phyloP scores from a whole-genome alignment of 441 rosid genomes.

The Sinapis alba region DNA sequence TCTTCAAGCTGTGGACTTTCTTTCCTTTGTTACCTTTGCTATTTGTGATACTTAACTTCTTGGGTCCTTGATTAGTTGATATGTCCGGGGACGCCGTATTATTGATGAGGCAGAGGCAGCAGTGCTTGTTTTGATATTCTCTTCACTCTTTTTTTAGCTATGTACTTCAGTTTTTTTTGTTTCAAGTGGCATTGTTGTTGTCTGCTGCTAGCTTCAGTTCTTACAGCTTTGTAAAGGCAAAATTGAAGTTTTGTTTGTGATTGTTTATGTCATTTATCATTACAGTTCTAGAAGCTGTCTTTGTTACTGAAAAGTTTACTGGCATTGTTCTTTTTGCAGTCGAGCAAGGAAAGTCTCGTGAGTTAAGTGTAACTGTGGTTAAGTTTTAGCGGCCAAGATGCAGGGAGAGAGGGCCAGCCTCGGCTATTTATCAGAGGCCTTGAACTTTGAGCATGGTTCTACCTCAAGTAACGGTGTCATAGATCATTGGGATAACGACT shows the following conservation, averaged over 20 bases:
- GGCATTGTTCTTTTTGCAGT: slow-evolving; percentile 27
- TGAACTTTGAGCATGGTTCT: slow-evolving; percentile 72
- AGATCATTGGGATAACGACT: slow-evolving; percentile 66
- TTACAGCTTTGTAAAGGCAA: too few relatives aligned
- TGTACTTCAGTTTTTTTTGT: slow-evolving; percentile 1
- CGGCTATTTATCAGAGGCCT: slow-evolving; percentile 64
- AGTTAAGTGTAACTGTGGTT: background rate
- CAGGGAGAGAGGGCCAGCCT: slow-evolving; percentile 85
- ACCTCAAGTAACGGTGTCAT: slow-evolving; percentile 60
- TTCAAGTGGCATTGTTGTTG: slow-evolving; percentile 5
- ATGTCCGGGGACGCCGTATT: background rate
- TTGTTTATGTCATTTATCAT: background rate
- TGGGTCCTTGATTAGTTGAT: background rate
- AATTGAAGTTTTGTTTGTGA: background rate
- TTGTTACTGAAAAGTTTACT: slow-evolving; percentile 6
- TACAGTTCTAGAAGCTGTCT: background rate
- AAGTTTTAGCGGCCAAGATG: slow-evolving; percentile 47
- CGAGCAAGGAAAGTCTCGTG: slow-evolving; percentile 14
- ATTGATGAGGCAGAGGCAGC: background rate
- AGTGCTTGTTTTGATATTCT: background rate
- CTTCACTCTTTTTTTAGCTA: slow-evolving; percentile 9
- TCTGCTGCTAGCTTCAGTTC: background rate
- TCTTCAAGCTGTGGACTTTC: background rate
- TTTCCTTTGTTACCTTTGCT: background rate
- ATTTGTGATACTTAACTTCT: background rate